These are phyloP conservation scores for Clonostachys rhizophaga DNA, from an alignment of 2,329 filamentous ascomycete species.

Conservation along the genomic window DNA sequence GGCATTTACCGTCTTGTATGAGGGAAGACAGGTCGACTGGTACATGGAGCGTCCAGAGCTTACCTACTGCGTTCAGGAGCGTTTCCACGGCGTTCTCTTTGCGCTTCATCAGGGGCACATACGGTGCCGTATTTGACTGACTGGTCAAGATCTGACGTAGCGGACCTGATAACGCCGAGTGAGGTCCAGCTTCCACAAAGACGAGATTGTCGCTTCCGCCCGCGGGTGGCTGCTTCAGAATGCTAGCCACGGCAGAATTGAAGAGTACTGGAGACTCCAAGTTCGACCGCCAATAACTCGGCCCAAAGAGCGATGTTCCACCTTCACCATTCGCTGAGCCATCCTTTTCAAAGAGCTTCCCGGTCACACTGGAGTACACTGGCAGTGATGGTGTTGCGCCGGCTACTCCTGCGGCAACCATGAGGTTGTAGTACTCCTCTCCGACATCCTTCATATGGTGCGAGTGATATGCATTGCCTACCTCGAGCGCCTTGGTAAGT, in stretches of 20 bases:
- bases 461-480: slow-evolving; percentile 9
- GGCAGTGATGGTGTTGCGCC: slow-evolving; percentile 2
- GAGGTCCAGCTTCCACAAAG: slow-evolving; percentile 35
- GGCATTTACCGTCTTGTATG: neutral
- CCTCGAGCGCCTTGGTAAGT: slow-evolving; percentile 6
- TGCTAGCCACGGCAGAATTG: neutral
- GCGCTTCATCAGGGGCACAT: slow-evolving; percentile 1
- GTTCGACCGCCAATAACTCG: slow-evolving; percentile 11
- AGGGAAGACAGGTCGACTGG: slow-evolving; percentile 16
- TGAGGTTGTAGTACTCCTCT: slow-evolving; percentile 7
- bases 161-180: slow-evolving; percentile 5
- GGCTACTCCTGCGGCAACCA: slow-evolving; percentile 1
- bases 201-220: slow-evolving; percentile 12
- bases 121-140: neutral
- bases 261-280: slow-evolving; percentile 13
- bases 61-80: slow-evolving; percentile 20
- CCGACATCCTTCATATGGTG: slow-evolving; percentile 3
- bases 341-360: neutral
- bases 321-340: neutral
- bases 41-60: slow-evolving; percentile 28
- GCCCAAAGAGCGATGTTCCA: neutral
- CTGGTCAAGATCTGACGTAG: slow-evolving; percentile 5
- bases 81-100: neutral
- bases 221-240: slow-evolving; percentile 17
- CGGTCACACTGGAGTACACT: slow-evolving; percentile 8